Base-by-base conservation (phyloP, 352 stramenopile species). In the Phytopythium sindhum region DNA sequence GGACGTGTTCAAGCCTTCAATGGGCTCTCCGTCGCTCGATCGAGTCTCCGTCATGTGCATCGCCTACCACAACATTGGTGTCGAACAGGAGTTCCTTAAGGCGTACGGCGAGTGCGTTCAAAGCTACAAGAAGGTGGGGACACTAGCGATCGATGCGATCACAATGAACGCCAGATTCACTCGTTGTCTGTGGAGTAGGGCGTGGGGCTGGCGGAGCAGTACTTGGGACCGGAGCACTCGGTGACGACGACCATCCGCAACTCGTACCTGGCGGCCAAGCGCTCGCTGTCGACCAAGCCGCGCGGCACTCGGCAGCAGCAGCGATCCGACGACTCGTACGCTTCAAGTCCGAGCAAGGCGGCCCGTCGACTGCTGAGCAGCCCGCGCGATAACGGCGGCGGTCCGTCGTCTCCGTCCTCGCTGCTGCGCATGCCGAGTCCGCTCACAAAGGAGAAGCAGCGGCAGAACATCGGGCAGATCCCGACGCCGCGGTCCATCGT, bases 1-100 rank as follows among this genome's bases (percentile, higher is more conserved):
- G 64, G 91, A 96, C 64, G 86, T 97, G 26, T 95, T 88, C 62
- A 51, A 56, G 24, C 17, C 52, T 26, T n/a, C 63, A 0, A n/a
- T n/a, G 31, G 37, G 42, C 10, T n/a, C 54, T 12, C 50, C 31
- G 19, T 57, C 63, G 51, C 61, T 88, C 2, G 93, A 98, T 61
- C 77, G 90, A 37, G 88, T 97, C 21, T 96, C 93, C 0, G 92
- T 98, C 52, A 85, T 98, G 67, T 95, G 88, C 54, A 98, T 98
- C 58, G 91, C 93, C 15, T 98, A 98, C 68, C 93, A 98, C 70
- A 98, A 98, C 65, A 90, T 98, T 58, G 94, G 91, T 31, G 94
- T 98, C 12, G 94, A 98, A 76, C 88, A 97, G 59, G 94, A 98
- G 64, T 98, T 97, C 61, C 69, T 98, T 3, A 96, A 97, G 52